Evolutionary conservation across 805 yeast genomes (phyloP).

Genomic region (Pichia sporocuriosa): DNA sequence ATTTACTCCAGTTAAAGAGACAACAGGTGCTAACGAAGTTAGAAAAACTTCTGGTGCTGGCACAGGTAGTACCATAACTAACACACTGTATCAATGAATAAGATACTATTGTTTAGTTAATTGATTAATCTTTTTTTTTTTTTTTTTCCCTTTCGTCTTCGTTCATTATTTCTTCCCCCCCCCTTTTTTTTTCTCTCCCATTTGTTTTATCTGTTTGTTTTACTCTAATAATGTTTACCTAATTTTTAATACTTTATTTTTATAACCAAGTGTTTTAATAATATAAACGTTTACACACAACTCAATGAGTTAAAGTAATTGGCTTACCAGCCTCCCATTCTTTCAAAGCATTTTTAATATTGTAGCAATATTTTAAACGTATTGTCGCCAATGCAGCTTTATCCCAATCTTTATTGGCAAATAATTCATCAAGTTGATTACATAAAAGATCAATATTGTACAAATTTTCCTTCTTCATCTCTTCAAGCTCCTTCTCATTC

Average conservation of each 20-base stretch:
- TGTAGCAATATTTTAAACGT: slow-evolving; percentile 76
- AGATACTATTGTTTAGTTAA: too few species aligned
- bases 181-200: too few species aligned
- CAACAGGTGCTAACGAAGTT: background rate
- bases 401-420: slow-evolving; percentile 43
- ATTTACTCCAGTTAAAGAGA: slow-evolving; percentile 7
- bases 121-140: too few species aligned
- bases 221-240: background rate
- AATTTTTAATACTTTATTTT: background rate
- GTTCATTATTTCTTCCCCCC: too few species aligned
- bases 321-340: slow-evolving; percentile 75
- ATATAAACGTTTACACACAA: too few species aligned
- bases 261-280: too few species aligned
- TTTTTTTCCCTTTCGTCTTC: too few species aligned
- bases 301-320: slow-evolving; percentile 54
- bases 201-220: too few species aligned
- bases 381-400: slow-evolving; percentile 61
- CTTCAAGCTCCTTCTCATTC: slow-evolving; percentile 49
- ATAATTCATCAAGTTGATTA: slow-evolving; percentile 38
- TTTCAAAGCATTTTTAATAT: slow-evolving; percentile 63
- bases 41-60: too few species aligned
- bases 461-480: slow-evolving; percentile 49
- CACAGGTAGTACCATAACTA: too few species aligned
- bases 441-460: slow-evolving; percentile 45
- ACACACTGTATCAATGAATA: too few species aligned